phyloP scores from a whole-genome alignment of 2,329 filamentous ascomycete species.

The Dactylellina haptotyla region DNA sequence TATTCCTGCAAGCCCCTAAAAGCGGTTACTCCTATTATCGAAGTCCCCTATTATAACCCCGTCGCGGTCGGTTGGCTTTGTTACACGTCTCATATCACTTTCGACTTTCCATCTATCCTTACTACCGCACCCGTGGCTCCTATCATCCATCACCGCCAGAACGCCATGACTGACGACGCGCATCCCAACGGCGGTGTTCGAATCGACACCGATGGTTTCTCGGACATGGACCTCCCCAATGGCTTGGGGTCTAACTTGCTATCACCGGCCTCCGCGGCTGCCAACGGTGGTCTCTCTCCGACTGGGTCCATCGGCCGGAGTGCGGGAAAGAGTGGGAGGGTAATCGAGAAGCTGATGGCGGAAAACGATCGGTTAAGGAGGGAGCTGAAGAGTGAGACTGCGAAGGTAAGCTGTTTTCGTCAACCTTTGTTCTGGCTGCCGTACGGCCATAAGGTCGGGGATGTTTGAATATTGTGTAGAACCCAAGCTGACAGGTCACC shows the following conservation, averaged over 20 bases:
- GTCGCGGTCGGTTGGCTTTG: slow-evolving; percentile 25
- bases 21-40: neutral
- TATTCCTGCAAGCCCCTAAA: slow-evolving; percentile 11
- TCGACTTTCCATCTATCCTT: neutral
- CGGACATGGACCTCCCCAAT: slow-evolving; percentile 21
- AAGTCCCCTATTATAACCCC: no score
- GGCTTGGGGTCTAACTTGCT: slow-evolving; percentile 17
- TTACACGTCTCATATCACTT: neutral
- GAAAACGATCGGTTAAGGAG: slow-evolving; percentile 82
- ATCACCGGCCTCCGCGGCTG: slow-evolving; percentile 9
- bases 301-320: slow-evolving; percentile 47
- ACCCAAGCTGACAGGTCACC: slow-evolving; percentile 23
- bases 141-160: neutral
- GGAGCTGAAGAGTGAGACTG: slow-evolving; percentile 73
- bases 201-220: slow-evolving; percentile 37
- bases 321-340: slow-evolving; percentile 75
- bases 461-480: no score
- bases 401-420: slow-evolving; percentile 46
- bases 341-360: slow-evolving; percentile 82
- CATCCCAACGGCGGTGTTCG: slow-evolving; percentile 49
- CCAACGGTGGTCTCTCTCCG: slow-evolving; percentile 44
- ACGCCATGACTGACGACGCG: slow-evolving; percentile 50
- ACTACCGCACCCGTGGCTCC: neutral
- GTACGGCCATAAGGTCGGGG: neutral
- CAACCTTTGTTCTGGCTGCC: neutral